Conservation (phyloP, 78 protist genomes). For the Dictyostelium capitatum region DNA sequence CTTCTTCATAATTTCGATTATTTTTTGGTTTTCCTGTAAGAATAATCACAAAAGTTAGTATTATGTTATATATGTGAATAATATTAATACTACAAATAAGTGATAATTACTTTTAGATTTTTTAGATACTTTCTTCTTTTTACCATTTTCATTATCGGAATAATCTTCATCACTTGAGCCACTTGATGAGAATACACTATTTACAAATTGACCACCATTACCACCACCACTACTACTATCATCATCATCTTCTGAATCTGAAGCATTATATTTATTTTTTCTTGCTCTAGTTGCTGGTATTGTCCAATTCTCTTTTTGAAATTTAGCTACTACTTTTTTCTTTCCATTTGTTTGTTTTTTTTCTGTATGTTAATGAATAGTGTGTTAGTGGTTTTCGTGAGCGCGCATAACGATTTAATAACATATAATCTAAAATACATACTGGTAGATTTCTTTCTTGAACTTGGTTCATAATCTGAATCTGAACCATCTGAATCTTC, state of each 20-base stretch:
- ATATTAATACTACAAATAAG: too few relatives aligned
- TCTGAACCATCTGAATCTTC: constrained; percentile 18
- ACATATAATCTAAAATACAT: background rate
- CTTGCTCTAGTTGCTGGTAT: constrained; percentile 14
- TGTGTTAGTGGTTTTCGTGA: too few relatives aligned
- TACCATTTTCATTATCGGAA: constrained; percentile 25
- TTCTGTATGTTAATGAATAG: background rate
- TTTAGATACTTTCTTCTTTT: constrained; percentile 1
- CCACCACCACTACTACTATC: background rate
- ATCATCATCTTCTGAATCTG: background rate
- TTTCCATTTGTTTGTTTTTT: constrained; percentile 5
- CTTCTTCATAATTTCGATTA: background rate
- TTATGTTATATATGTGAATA: background rate
- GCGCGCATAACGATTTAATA: background rate
- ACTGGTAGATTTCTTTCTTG: background rate
- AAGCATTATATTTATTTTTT: background rate
- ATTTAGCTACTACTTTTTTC: background rate
- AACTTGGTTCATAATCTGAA: constrained; percentile 54
- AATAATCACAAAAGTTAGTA: too few relatives aligned
- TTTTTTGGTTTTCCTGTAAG: background rate
- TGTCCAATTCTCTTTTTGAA: constrained; percentile 6
- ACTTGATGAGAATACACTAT: constrained; percentile 3
- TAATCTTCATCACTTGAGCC: constrained; percentile 32
- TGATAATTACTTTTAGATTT: background rate
- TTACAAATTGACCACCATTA: background rate